These are phyloP conservation scores for Purshia tridentata DNA, from an alignment of 306 rosid genomes.

Conservation along the genomic window DNA sequence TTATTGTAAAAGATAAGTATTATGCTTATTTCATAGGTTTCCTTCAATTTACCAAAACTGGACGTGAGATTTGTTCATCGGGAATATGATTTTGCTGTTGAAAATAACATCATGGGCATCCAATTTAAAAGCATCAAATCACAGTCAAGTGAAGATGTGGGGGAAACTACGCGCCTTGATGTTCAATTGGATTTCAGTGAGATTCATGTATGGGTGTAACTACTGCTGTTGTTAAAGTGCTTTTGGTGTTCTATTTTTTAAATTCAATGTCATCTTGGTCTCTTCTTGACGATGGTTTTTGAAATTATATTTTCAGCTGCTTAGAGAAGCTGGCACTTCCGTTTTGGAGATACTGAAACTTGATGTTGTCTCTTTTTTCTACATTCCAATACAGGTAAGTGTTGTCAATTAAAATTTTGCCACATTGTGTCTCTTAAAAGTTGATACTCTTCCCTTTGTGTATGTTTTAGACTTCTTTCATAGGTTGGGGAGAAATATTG, in stretches of 20 bases:
- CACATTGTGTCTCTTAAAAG: not conserved
- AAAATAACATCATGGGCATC: slow-evolving; percentile 91
- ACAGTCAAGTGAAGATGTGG: slow-evolving; percentile 70
- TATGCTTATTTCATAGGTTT: slow-evolving; percentile 55
- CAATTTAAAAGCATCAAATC: slow-evolving; percentile 76
- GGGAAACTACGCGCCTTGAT: slow-evolving; percentile 91
- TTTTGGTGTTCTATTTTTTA: slow-evolving; percentile 22
- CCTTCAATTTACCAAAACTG: slow-evolving; percentile 86
- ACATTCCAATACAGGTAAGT: slow-evolving; percentile 77
- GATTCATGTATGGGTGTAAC: slow-evolving; percentile 75
- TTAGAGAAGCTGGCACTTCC: slow-evolving; percentile 77
- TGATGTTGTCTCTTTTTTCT: slow-evolving; percentile 68
- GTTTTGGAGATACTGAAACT: slow-evolving; percentile 91
- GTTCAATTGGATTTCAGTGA: slow-evolving; percentile 88
- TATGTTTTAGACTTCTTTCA: not conserved
- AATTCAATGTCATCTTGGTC: slow-evolving; percentile 28
- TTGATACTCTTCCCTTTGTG: slow-evolving; percentile 2
- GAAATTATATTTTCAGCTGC: slow-evolving; percentile 57
- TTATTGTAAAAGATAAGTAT: not conserved
- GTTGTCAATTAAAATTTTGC: slow-evolving; percentile 19
- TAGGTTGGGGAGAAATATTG: slow-evolving; percentile 3
- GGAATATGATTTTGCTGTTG: slow-evolving; percentile 60
- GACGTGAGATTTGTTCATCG: slow-evolving; percentile 77
- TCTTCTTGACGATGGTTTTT: slow-evolving; percentile 38
- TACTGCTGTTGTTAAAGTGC: slow-evolving; percentile 31